Percentiles rank a stretch among this genome's conserved stretches.
Conservation (phyloP, 768 basidiomycete genomes). For the Kwoniella dendrophila region DNA sequence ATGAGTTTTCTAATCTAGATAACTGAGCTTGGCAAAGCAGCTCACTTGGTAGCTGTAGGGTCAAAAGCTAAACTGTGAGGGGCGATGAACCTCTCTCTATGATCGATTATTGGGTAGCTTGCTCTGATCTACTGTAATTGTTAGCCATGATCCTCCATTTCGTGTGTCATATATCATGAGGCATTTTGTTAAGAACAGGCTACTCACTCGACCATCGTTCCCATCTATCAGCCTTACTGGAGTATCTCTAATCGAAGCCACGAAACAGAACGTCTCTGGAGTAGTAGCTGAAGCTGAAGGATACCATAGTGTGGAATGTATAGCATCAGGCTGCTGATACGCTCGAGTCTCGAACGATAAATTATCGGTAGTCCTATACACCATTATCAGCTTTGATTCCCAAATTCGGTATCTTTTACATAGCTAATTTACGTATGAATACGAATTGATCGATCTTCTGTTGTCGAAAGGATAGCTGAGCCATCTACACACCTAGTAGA, state of each 20-base stretch:
- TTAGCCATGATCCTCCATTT: no score
- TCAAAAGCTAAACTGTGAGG: constrained; percentile 85
- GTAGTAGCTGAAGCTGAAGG: constrained; percentile 68
- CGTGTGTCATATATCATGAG: constrained; percentile 1
- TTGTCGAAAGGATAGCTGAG: constrained; percentile 66
- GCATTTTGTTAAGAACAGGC: not conserved
- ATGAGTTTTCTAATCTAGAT: not conserved
- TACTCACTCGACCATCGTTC: constrained; percentile 67
- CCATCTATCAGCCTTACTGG: constrained; percentile 86
- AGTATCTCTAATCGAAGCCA: constrained; percentile 78
- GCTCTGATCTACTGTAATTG: constrained; percentile 70
- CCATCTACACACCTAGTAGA: constrained; percentile 73
- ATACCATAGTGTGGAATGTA: constrained; percentile 83
- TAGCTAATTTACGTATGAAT: constrained; percentile 60
- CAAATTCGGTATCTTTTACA: not conserved
- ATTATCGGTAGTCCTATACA: constrained; percentile 16
- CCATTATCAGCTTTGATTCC: not conserved
- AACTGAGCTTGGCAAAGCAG: not conserved
- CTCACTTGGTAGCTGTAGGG: constrained; percentile 66
- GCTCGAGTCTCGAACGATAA: constrained; percentile 27
- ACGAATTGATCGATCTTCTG: constrained; percentile 71
- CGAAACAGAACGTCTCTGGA: constrained; percentile 75
- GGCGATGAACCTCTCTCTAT: constrained; percentile 85
- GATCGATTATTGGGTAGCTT: constrained; percentile 88
- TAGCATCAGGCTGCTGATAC: constrained; percentile 66